Conservation (phyloP, 2,329 filamentous ascomycete genomes). For the Phialemonium atrogriseum region DNA sequence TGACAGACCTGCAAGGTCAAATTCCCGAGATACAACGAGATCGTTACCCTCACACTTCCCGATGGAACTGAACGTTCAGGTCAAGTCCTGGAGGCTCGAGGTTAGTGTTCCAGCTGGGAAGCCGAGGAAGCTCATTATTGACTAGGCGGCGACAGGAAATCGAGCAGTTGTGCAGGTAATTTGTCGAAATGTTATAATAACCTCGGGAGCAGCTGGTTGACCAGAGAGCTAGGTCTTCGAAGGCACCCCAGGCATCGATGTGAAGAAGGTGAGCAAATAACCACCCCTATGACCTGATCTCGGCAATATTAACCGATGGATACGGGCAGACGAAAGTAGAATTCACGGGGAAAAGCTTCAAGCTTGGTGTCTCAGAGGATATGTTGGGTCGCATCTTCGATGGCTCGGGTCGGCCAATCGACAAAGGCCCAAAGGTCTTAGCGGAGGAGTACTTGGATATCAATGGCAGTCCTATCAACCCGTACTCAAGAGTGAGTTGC, state of each 20-base stretch:
- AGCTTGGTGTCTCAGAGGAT: conserved; percentile 97
- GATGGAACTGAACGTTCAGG: conserved; percentile 92
- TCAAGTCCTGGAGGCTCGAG: conserved; percentile 95
- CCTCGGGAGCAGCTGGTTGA: conserved; percentile 14
- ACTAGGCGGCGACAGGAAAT: too few species aligned
- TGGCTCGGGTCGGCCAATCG: conserved; percentile 93
- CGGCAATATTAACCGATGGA: too few species aligned
- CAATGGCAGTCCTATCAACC: conserved; percentile 98
- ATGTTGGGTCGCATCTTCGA: conserved; percentile 99
- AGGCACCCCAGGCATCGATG: conserved; percentile 93
- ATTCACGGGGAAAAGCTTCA: conserved; percentile 93
- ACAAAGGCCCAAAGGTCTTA: conserved; percentile 97
- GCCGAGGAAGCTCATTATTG: too few species aligned
- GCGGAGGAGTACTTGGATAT: conserved; percentile 98
- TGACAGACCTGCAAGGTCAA: conserved; percentile 61
- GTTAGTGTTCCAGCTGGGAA: conserved; percentile 39
- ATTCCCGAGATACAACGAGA: conserved; percentile 95
- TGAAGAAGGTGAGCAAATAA: conserved; percentile 77
- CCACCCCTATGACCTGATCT: too few species aligned
- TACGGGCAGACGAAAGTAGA: conserved; percentile 83
- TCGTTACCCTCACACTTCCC: conserved; percentile 88
- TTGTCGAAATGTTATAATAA: conserved; percentile 26
- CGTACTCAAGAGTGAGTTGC: conserved; percentile 75
- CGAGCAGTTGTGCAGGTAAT: background rate
- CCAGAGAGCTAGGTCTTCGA: conserved; percentile 71